phyloP scores from a whole-genome alignment of 2,329 filamentous ascomycete species.

The Clarireedia paspali region DNA sequence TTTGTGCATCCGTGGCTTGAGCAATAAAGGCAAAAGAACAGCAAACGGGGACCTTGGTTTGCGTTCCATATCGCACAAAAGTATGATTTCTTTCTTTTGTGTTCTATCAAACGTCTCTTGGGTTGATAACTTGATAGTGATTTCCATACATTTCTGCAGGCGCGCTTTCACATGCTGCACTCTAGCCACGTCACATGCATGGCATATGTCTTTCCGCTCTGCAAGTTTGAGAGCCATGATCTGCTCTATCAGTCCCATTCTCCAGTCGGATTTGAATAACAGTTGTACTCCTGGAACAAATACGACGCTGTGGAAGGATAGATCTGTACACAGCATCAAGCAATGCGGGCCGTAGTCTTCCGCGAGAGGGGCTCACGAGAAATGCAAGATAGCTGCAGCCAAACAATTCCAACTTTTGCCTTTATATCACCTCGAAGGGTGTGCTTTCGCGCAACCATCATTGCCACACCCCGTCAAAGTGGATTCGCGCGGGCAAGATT shows the following conservation, averaged over 20 bases:
- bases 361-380: not conserved
- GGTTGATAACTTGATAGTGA: not conserved
- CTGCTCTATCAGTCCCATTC: not conserved
- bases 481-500: not conserved
- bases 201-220: not conserved
- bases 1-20: not conserved
- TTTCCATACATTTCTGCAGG: not conserved
- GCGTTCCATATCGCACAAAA: not conserved
- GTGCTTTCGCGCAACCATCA: not conserved
- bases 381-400: not conserved
- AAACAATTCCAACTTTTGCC: not conserved
- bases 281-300: conserved; percentile 1
- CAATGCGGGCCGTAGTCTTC: conserved; percentile 7
- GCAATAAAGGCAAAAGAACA: not conserved
- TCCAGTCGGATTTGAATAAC: not conserved
- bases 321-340: conserved; percentile 5
- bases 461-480: conserved; percentile 6
- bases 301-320: conserved; percentile 2
- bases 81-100: not conserved
- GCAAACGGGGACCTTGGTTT: conserved; percentile 6
- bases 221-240: not conserved
- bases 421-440: not conserved
- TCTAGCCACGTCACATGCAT: conserved; percentile 9
- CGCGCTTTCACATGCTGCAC: conserved; percentile 2
- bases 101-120: too few species aligned